Base-by-base conservation (phyloP, 2,329 filamentous ascomycete species). In the Blastomyces percursus region DNA sequence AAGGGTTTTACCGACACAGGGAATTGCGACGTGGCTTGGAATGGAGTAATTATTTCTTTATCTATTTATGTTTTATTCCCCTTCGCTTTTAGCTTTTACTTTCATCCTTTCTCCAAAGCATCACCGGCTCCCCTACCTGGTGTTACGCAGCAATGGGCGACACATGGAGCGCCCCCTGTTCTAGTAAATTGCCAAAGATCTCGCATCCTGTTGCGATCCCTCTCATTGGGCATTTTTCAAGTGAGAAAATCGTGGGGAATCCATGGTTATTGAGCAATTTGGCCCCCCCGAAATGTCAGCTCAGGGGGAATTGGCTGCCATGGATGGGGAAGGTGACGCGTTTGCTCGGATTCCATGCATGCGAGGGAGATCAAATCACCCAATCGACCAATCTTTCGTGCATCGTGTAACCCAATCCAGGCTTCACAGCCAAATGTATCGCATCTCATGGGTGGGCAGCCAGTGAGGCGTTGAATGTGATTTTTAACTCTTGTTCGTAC, bases 321-420 rank as follows among this genome's bases (percentile, higher is more conserved):
- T 46, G 44, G 44, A 19, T 21, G n/a, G 44, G 51, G 51, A 44
- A n/a, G 32, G 35, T 58, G 55, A 56, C 38, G 35, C 38, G 51
- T 35, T 44, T 58, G 38, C 55, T 40, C 24, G 55, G 19, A 42
- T 42, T n/a, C n/a, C 55, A 58, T 58, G 55, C 55, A 58, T 58
- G 55, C 55, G 55, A 44, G 55, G 55, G 21, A 42, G 55, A 58
- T 58, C 55, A 58, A 44, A 30, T 21, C 35, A 16, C 55, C 38
- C n/a, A 55, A 58, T 58, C 11, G 38, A 44, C n/a, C 30, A 16
- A 21, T 44, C 32, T 58, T 44, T 58, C 55, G 24, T 44, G 38
- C 32, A 44, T 44, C n/a, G n/a, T 44, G 55, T 19, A 27, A 44
- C 55, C 38, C 55, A n/a, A 58, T 14, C 24, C 55, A 30, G 9